A percentile compares a stretch with the other conserved stretches of the same genome.
Evolutionary conservation across 2,329 filamentous ascomycete species (phyloP).

Genomic region (Catunica adiposa): DNA sequence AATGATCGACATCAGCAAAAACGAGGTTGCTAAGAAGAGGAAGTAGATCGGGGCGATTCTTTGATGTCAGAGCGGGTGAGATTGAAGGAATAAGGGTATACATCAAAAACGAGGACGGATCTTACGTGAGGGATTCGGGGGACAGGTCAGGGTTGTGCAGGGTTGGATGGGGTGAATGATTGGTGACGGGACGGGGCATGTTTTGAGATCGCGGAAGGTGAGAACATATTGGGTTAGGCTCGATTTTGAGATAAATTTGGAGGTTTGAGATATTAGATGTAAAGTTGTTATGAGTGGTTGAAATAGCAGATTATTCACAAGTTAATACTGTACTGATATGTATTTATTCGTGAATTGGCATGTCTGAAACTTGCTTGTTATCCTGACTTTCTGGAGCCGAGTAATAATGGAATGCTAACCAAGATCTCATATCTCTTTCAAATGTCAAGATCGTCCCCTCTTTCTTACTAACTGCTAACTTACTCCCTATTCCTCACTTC

Average conservation of each 20-base stretch:
- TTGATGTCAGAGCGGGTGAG: not conserved
- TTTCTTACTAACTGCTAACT: no score
- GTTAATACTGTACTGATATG: no score
- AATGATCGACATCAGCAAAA: not conserved
- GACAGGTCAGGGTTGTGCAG: not conserved
- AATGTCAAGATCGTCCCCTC: no score
- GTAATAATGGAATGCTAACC: no score
- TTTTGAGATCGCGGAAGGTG: constrained; percentile 1
- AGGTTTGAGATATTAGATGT: no score
- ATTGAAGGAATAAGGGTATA: not conserved
- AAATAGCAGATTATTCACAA: no score
- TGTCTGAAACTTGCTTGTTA: no score
- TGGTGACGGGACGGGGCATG: not conserved
- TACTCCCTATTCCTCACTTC: no score
- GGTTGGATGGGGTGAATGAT: not conserved
- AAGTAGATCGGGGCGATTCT: not conserved
- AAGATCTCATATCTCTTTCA: no score
- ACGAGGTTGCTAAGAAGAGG: not conserved
- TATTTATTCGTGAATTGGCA: no score
- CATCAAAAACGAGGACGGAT: not conserved
- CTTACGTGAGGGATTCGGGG: not conserved
- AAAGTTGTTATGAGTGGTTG: no score
- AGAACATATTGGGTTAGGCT: not conserved
- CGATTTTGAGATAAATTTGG: not conserved
- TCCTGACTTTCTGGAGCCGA: no score